Conservation (phyloP, 2,329 filamentous ascomycete genomes). For the Phialophora tarda region DNA sequence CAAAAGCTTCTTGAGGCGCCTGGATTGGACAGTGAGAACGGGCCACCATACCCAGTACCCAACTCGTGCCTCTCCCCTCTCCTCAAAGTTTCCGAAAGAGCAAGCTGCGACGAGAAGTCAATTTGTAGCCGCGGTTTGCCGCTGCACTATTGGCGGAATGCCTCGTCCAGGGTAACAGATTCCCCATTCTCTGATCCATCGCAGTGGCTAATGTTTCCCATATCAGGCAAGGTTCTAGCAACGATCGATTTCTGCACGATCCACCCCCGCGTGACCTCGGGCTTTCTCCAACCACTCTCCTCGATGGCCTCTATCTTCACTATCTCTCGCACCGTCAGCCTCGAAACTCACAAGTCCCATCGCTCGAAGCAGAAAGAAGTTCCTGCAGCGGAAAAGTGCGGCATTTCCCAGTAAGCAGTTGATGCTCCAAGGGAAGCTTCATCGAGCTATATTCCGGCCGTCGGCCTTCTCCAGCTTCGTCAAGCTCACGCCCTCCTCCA, state of each 20-base stretch:
- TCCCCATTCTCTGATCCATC: not conserved
- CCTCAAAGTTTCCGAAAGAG: not conserved
- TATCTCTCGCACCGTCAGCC: constrained; percentile 16
- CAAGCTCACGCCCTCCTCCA: not conserved
- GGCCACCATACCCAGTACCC: not conserved
- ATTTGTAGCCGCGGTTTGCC: not conserved
- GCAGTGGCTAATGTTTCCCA: constrained; percentile 4
- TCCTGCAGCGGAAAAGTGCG: constrained; percentile 15
- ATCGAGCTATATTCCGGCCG: constrained; percentile 11
- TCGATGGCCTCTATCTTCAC: constrained; percentile 17
- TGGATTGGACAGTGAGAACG: not conserved
- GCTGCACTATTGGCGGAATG: not conserved
- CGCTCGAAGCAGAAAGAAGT: constrained; percentile 10
- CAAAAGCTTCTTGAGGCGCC: constrained; percentile 17
- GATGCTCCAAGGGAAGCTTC: not conserved
- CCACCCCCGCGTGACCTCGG: constrained; percentile 8
- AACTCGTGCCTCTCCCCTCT: constrained; percentile 1
- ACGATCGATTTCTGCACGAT: not conserved
- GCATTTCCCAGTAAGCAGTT: not conserved
- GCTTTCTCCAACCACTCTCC: constrained; percentile 8
- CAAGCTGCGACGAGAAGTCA: not conserved
- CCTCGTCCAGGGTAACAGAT: not conserved
- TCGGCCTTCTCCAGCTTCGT: constrained; percentile 2
- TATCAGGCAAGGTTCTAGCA: constrained; percentile 4
- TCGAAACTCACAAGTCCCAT: not conserved